Base-by-base conservation (phyloP, 129 eudicot genomes). In the Escallonia rubra region DNA sequence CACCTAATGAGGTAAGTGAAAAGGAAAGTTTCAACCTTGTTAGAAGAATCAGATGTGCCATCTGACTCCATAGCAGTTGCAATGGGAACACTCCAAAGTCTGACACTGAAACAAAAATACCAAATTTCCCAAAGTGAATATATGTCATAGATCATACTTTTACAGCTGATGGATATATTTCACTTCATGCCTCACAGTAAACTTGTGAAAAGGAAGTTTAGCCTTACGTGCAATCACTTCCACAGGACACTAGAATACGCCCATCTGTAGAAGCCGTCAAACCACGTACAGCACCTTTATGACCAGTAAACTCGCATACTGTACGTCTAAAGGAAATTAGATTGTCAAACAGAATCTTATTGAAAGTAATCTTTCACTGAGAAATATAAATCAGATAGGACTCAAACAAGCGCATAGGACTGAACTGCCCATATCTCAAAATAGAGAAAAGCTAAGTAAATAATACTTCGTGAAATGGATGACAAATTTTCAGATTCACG, bases 201-300 rank as follows among this genome's bases (percentile, higher is more conserved):
- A 7, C 38, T 39, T 38, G 16, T 4, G n/a, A 39, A 4, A 34
- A 6, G 55, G 64, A 62, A 12, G 41, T 39, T 56, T 55, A n/a
- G 63, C n/a, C 92, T 80, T 83, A 89, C 96, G 92, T 93, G 89
- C 92, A 82, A 86, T 93, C 96, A 38, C 80, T 79, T 76, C 99
- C 99, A 71, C 99, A 93, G 45, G 99, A 93, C 41, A 93, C 96
- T 67, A 93, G 92, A 71, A 86, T 61, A 64, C 83, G 79, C 50
- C 99, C 99, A 76, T 93, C 95, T 43, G 96, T 86, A 60, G 99
- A 93, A 55, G 74, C 95, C 8, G 99, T 79, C 66, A 93, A 50
- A 66, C 99, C 99, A 49, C 77, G 75, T 23, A 93, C 98, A 44
- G 91, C 86, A 75, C 95, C 95, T 79, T 82, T 84, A 78, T 89